Conservation (phyloP, 192 early-diverging fungal species). For the Gonapodya prolifera region DNA sequence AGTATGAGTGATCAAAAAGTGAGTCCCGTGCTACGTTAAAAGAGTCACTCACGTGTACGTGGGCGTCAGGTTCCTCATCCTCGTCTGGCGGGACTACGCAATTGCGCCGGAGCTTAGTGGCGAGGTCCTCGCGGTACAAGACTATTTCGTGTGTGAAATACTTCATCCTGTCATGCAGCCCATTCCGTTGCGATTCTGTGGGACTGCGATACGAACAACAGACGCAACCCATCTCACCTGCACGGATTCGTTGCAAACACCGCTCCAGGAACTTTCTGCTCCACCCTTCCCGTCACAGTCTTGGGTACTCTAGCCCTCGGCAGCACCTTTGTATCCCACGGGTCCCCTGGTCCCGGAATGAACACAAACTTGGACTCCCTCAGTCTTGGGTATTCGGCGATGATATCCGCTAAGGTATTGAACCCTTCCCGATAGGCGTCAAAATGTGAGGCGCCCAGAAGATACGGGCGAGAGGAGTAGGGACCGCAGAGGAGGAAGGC, state of each 20-base stretch:
- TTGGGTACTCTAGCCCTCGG: slow-evolving; percentile 65
- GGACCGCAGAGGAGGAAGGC: slow-evolving; percentile 14
- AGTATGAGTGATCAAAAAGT: neutral
- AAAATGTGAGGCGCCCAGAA: too few species aligned
- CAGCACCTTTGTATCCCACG: slow-evolving; percentile 54
- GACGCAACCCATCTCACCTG: slow-evolving; percentile 24
- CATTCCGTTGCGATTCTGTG: too few species aligned
- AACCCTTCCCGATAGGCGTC: slow-evolving; percentile 16
- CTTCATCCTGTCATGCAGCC: slow-evolving; percentile 46
- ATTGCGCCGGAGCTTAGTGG: slow-evolving; percentile 63
- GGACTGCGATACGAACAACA: neutral
- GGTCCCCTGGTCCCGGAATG: slow-evolving; percentile 80
- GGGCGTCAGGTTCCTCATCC: slow-evolving; percentile 14
- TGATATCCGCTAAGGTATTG: slow-evolving; percentile 46
- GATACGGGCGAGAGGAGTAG: neutral
- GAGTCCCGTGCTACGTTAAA: slow-evolving; percentile 8
- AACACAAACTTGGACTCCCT: slow-evolving; percentile 67
- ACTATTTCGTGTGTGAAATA: slow-evolving; percentile 88
- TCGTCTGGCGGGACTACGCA: slow-evolving; percentile 46
- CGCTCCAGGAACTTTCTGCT: slow-evolving; percentile 38
- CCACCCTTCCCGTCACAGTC: slow-evolving; percentile 49
- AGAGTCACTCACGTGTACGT: slow-evolving; percentile 10
- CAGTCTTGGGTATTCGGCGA: slow-evolving; percentile 49
- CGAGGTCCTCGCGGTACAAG: slow-evolving; percentile 74
- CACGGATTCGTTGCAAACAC: slow-evolving; percentile 77